Evolutionary conservation across 2,329 filamentous ascomycete species (phyloP), one percentile per base, ranked within the genome.

Genomic region (Trichoderma koningii): DNA sequence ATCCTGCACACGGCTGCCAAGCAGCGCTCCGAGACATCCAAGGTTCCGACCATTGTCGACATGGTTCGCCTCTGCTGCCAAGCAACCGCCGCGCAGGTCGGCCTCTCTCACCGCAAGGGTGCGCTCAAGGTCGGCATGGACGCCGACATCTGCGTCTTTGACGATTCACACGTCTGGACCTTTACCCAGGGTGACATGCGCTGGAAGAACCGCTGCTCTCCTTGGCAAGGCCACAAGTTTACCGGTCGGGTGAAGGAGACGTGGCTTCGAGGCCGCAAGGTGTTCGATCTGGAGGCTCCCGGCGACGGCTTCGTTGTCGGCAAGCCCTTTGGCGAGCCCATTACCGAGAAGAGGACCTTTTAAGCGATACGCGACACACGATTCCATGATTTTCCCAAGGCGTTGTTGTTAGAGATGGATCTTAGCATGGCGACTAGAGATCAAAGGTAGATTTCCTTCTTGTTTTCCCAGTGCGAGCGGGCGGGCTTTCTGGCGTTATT

Each of bases 201-300:
- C 70, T 99, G 96, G 85, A 89, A 92, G 77, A 97, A 97, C 77
- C 92, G 92, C 73, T 93, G 92, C 81, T 93, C 89, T 64, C 93
- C 93, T 0, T 97, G 96, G 83, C 90, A 97, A 75, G 91, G 91
- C 21, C 90, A 89, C 76, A 83, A 81, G 38, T 88, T 97, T 71
- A 85, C 83, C 53, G 93, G 93, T 1, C 85, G 92, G 66, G 93
- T 97, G 12, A 82, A 80, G 66, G 91, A 96, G 82, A 97, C 93
- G 7, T 97, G 92, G 90, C 73, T 97, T 67, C 83, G 93, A 7
- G 93, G 93, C 0, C 80, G 80, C 68, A 88, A 85, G 74, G 83
- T 97, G n/a, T 96, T 90, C 75, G 83, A 85, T 68, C 81, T 90
- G 38, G 87, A 85, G n/a, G 84, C 80, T 0, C 70, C 64, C 5